Conservation (phyloP, 2,329 filamentous ascomycete genomes). For the Aspergillus quadricinctus region DNA sequence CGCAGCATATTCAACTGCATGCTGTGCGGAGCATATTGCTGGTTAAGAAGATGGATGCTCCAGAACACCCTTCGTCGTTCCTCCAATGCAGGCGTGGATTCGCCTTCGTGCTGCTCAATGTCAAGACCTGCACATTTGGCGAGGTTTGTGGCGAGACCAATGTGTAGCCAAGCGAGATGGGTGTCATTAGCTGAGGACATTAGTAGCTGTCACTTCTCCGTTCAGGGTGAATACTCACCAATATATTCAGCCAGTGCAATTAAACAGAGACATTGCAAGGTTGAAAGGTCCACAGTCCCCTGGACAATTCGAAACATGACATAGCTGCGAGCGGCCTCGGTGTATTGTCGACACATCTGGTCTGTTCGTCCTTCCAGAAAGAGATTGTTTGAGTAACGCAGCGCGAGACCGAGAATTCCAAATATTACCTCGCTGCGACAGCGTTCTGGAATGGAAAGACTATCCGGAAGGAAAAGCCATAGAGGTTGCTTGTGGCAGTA, state of each 20-base stretch:
- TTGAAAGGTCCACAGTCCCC: neutral
- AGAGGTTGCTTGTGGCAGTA: neutral
- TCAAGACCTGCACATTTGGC: neutral
- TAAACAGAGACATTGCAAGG: neutral
- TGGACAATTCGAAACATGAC: neutral
- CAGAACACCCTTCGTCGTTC: neutral
- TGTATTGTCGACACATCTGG: neutral
- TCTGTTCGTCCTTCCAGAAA: neutral
- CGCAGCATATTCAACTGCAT: neutral
- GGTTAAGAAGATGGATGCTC: neutral
- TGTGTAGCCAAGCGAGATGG: neutral
- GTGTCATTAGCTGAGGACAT: neutral
- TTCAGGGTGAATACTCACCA: neutral
- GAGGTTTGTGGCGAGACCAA: neutral
- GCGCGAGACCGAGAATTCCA: neutral
- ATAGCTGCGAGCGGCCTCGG: neutral
- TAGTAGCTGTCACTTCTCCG: neutral
- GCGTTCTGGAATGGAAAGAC: neutral
- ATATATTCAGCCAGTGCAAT: neutral
- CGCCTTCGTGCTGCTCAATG: neutral
- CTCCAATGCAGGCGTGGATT: neutral
- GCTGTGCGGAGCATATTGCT: neutral
- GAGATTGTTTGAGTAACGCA: neutral
- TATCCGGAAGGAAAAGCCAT: neutral
- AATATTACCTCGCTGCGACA: neutral